Base-by-base conservation (phyloP, 2,329 filamentous ascomycete species). In the Beauveria bassiana region DNA sequence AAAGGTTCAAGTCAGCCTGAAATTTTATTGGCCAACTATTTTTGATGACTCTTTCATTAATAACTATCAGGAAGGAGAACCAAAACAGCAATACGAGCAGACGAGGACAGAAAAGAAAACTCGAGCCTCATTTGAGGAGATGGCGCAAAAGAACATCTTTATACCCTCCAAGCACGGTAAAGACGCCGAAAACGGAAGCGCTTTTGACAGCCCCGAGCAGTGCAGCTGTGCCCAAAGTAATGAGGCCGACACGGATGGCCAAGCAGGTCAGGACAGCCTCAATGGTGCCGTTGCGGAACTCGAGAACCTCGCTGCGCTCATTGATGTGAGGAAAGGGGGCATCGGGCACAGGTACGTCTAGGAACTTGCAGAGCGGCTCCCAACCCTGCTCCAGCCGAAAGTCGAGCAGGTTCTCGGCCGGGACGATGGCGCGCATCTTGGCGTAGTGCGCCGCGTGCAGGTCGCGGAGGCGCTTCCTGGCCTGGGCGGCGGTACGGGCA, bases 251-350 rank as follows among this genome's bases (percentile, higher is more conserved):
- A 34, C 49, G 47, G 28, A 60, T 52, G n/a, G 38, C 58, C 34
- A 60, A 28, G 40, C 49, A 60, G 38, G 38, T 53, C 58, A 60
- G 43, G 49, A 60, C 58, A 20, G 58, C 58, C 34, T 60, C 49
- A 14, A 53, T 53, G 26, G 49, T 60, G 46, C 58, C 59, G 38
- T 61, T 61, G 46, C 59, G 59, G 52, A 61, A 61, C 46, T 56
- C 52, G 18, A 61, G 45, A 2, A 61, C 34, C 14, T 49, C 46
- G 34, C 38, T 56, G 52, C 59, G 51, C 52, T 61, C 59, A 22
- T 74, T 74, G 63, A 73, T 72, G 61, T 74, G 72, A 10, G 72
- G 72, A 62, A 74, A 75, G 22, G 70, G 71, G 20, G 65, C 58
- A 55, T 74, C 68, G 3, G 73, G 71, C 34, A 73, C 62, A 7